phyloP scores from a whole-genome alignment of 176 grass and related monocot species.

The Oryza rufipogon region DNA sequence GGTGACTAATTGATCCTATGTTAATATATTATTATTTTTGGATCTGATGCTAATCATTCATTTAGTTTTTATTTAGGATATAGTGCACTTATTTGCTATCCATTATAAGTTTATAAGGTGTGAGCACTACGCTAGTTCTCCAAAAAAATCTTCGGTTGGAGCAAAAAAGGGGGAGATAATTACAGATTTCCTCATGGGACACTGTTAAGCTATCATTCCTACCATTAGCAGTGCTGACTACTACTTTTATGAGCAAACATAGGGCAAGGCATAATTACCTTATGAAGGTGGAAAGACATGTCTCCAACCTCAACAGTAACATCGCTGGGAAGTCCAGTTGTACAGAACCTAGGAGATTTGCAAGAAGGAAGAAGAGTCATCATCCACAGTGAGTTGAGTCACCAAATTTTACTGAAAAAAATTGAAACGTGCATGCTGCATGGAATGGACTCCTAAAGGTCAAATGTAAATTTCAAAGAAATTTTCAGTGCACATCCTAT shows the following conservation, averaged over 20 bases:
- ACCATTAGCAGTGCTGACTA: too few relatives aligned
- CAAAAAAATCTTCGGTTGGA: conserved; percentile 11
- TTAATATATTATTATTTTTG: background rate
- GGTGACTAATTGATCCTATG: background rate
- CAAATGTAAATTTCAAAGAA: background rate
- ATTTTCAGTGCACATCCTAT: background rate
- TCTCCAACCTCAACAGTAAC: conserved; percentile 84
- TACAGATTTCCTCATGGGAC: background rate
- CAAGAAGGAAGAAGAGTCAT: conserved; percentile 26
- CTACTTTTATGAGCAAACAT: too few relatives aligned
- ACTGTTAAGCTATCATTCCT: too few relatives aligned
- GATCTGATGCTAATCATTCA: background rate
- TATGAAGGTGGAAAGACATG: conserved; percentile 99
- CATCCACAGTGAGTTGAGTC: background rate
- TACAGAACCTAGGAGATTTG: conserved; percentile 82
- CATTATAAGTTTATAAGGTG: background rate
- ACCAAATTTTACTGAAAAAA: background rate
- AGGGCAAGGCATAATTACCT: conserved; percentile 55
- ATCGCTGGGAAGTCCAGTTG: conserved; percentile 91
- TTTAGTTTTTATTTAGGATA: background rate
- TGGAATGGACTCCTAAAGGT: background rate
- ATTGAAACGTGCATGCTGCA: background rate
- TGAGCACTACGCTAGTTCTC: background rate
- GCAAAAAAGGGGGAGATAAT: background rate
- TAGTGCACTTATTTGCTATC: background rate